phyloP scores from a whole-genome alignment of 306 rosid species.

The Betula pendula region DNA sequence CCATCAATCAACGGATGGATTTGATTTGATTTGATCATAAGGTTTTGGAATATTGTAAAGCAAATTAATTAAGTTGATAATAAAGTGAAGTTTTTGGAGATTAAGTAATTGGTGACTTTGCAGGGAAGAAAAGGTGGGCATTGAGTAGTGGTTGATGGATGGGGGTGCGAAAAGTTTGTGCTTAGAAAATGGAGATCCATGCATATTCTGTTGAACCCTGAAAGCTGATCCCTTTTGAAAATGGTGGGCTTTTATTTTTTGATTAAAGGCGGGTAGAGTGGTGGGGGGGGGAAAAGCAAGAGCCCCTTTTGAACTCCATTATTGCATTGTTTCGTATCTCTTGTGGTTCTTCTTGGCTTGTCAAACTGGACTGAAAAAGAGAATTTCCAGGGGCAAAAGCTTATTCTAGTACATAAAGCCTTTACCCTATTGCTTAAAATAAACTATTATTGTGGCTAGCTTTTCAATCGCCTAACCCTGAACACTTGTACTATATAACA shows the following conservation, averaged over 20 bases:
- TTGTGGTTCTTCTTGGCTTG: constrained; percentile 50
- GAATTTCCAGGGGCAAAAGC: constrained; percentile 43
- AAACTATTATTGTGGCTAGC: constrained; percentile 20
- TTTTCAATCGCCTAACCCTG: constrained; percentile 31
- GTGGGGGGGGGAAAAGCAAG: constrained; percentile 73
- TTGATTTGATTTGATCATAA: constrained; percentile 55
- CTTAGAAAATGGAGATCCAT: constrained; percentile 51
- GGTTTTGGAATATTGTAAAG: constrained; percentile 17
- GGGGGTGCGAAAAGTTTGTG: constrained; percentile 53
- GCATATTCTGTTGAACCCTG: constrained; percentile 80
- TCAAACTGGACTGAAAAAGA: constrained; percentile 51
- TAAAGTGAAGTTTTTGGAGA: constrained; percentile 32
- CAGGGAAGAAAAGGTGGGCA: constrained; percentile 54
- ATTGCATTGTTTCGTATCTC: constrained; percentile 52
- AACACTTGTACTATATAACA: constrained; percentile 16
- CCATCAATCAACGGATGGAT: constrained; percentile 76
- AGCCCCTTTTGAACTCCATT: constrained; percentile 65
- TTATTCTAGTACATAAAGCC: constrained; percentile 42
- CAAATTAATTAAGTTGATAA: constrained; percentile 21
- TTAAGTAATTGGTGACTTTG: constrained; percentile 48
- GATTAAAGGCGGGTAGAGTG: constrained; percentile 44
- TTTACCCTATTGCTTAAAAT: constrained; percentile 28
- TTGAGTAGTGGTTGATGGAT: constrained; percentile 58
- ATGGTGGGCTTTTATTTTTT: constrained; percentile 54
- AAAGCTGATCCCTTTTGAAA: constrained; percentile 63